phyloP scores from a whole-genome alignment of 2,329 filamentous ascomycete genomes.

The Hymenoscyphus occultus region DNA sequence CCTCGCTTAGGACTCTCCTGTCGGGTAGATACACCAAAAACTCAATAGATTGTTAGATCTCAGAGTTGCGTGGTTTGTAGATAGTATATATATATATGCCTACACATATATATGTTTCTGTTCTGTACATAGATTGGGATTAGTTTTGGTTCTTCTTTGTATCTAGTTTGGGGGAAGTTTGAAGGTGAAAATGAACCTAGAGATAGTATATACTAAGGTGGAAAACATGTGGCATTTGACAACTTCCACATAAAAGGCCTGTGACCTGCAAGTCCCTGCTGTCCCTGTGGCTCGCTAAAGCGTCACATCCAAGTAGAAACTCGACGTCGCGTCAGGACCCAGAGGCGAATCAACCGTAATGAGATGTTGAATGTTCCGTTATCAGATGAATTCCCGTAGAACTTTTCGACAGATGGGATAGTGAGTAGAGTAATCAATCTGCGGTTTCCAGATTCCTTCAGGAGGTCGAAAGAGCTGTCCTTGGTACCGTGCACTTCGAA shows the following conservation, averaged over 20 bases:
- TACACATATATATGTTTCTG: too few species aligned
- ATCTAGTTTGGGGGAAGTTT: conserved; percentile 19
- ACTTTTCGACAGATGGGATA: too few species aligned
- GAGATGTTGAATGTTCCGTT: too few species aligned
- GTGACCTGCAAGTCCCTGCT: not conserved
- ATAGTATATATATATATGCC: conserved; percentile 9
- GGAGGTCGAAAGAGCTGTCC: too few species aligned
- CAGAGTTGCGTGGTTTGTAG: conserved; percentile 16
- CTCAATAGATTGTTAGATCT: conserved; percentile 14
- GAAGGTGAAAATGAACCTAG: conserved; percentile 1
- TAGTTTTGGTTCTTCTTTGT: conserved; percentile 21
- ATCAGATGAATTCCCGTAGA: too few species aligned
- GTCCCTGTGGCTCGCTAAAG: too few species aligned
- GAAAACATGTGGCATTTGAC: conserved; percentile 5
- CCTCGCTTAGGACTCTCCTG: not conserved
- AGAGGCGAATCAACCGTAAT: too few species aligned
- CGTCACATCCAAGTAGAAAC: too few species aligned
- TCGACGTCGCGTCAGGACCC: too few species aligned
- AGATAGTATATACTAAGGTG: not conserved
- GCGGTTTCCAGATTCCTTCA: too few species aligned
- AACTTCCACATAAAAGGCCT: not conserved
- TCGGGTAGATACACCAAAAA: conserved; percentile 6
- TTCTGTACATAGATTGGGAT: conserved; percentile 22
- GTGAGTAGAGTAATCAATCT: too few species aligned
- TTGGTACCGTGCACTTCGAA: too few species aligned